Evolutionary conservation across 345 rosid genomes (phyloP), one percentile per base, ranked within the genome.

Genomic region (Rhodomyrtus tomentosa): DNA sequence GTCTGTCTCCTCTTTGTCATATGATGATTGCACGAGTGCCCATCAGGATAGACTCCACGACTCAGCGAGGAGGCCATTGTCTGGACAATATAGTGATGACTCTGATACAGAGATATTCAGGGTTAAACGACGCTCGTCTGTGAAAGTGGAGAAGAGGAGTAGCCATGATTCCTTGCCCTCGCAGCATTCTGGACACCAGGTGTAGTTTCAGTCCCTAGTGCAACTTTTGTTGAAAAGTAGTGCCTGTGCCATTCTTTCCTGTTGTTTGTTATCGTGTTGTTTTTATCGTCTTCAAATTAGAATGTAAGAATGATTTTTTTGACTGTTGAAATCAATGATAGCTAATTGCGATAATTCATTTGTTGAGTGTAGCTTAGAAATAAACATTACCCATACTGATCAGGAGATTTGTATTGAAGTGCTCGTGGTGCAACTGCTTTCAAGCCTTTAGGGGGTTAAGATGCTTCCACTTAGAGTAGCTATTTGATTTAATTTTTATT

Each of bases 121-220:
- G 89, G 99, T 98, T 82, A 98, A 96, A 89, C 97, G 99, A 2
- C 95, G 97, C n/a, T 90, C 98, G 42, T 91, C 92, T 16, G 5
- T 87, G 85, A 98, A 95, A 90, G 84, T 87, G 73, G 95, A 92
- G 81, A 93, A 90, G 86, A 90, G 95, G 87, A 81, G 87, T 80
- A 89, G 89, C 84, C 90, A 88, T 85, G 88, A 88, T 62, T 82
- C 89, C 42, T 76, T 58, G 76, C 81, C 91, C 25, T 88, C 91
- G 5, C 93, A 87, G 89, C 88, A 90, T 82, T 83, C 89, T 11
- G 94, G 90, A 81, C 84, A 89, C 85, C 96, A 93, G 98, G 99
- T 97, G 94, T 85, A 50, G 52, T 81, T 51, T 50, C 45, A 36
- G 45, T 38, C 45, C 21, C 25, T 36, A 32, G 25, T 68, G 79